Evolutionary conservation across 2,329 filamentous ascomycete species (phyloP).

Genomic region (Fusarium setosum): DNA sequence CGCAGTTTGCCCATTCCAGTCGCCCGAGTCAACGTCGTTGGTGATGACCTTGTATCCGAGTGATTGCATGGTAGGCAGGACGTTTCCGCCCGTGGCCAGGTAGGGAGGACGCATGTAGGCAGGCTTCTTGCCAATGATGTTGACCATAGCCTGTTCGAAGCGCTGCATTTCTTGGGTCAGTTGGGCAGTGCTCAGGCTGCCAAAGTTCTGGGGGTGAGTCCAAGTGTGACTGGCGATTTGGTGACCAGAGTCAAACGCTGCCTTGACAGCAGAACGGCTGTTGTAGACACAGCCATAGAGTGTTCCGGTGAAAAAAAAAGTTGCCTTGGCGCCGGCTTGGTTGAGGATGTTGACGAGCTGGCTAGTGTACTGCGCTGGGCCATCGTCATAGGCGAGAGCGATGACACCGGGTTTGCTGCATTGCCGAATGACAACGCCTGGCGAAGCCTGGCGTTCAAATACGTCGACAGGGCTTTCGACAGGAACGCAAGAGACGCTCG

Average conservation of each 20-base stretch:
- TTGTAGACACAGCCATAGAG: constrained; percentile 64
- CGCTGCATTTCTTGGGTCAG: constrained; percentile 61
- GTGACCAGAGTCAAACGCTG: constrained; percentile 61
- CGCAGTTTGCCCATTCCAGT: constrained; percentile 67
- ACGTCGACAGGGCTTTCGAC: constrained; percentile 49
- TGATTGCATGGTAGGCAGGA: constrained; percentile 54
- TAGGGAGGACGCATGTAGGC: constrained; percentile 63
- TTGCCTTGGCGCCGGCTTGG: constrained; percentile 60
- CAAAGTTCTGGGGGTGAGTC: constrained; percentile 59
- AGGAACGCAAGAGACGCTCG: constrained; percentile 45
- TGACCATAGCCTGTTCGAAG: constrained; percentile 62
- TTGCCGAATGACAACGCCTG: constrained; percentile 58
- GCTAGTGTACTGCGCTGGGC: constrained; percentile 61
- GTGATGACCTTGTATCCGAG: constrained; percentile 71
- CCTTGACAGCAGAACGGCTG: constrained; percentile 63
- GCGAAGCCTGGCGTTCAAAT: constrained; percentile 52
- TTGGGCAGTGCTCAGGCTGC: constrained; percentile 50
- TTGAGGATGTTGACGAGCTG: constrained; percentile 63
- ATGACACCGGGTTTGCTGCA: constrained; percentile 58
- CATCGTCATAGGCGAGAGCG: constrained; percentile 66
- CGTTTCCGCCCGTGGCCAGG: constrained; percentile 58
- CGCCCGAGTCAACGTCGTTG: constrained; percentile 70
- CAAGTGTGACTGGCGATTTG: constrained; percentile 66
- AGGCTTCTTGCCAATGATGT: constrained; percentile 62
- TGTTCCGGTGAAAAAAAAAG: constrained; percentile 65